Evolutionary conservation across 2,329 filamentous ascomycete genomes (phyloP).

Genomic region (Diaporthe humulicola): DNA sequence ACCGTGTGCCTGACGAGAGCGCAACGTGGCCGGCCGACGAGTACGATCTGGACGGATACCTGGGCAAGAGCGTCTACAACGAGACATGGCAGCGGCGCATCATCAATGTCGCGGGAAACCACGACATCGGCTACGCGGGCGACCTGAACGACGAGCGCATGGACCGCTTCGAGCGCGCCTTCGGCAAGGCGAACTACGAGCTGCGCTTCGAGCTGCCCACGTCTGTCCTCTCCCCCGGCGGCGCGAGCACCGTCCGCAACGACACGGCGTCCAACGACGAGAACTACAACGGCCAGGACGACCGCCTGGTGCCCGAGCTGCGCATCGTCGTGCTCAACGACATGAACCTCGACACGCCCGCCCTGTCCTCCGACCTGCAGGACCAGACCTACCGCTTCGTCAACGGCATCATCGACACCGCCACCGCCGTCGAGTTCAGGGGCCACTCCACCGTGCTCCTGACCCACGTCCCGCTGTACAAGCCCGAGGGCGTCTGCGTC

Average conservation of each 20-base stretch:
- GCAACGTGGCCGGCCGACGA: conserved; percentile 62
- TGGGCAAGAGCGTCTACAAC: conserved; percentile 59
- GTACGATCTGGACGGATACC: conserved; percentile 63
- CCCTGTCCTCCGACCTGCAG: conserved; percentile 75
- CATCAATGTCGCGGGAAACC: conserved; percentile 94
- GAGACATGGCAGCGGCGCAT: conserved; percentile 80
- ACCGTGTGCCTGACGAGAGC: conserved; percentile 71
- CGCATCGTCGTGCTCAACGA: conserved; percentile 90
- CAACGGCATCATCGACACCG: conserved; percentile 75
- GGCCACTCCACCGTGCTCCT: conserved; percentile 85
- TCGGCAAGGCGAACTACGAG: conserved; percentile 93
- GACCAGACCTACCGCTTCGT: conserved; percentile 83
- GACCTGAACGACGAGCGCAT: conserved; percentile 85
- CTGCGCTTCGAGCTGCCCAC: conserved; percentile 77
- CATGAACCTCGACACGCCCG: conserved; percentile 93
- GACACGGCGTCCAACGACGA: conserved; percentile 49
- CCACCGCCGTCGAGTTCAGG: conserved; percentile 70
- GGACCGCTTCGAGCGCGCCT: conserved; percentile 84
- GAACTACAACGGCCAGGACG: conserved; percentile 59
- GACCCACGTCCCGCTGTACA: conserved; percentile 93
- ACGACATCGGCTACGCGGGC: conserved; percentile 96
- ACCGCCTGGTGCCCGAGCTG: conserved; percentile 73
- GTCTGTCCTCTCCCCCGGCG: conserved; percentile 50
- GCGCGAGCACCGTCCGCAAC: conserved; percentile 53
- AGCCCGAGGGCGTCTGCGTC: conserved; percentile 83